Evolutionary conservation across 1,284 basidiomycete genomes (phyloP).

Genomic region (Cryptococcus amylolentus): DNA sequence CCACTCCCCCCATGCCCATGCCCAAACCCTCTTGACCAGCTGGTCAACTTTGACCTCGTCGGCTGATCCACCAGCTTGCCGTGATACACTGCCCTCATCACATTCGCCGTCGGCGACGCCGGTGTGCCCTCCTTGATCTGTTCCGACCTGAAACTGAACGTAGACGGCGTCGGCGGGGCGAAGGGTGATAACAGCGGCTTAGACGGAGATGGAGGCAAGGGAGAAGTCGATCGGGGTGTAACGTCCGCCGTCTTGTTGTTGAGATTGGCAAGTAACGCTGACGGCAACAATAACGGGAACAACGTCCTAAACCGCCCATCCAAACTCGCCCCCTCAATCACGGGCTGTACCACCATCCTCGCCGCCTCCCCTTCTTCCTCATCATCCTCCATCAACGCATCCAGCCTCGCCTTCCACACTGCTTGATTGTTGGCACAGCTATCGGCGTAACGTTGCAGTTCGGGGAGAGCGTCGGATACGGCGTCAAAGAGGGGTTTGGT

Average conservation of each 20-base stretch:
- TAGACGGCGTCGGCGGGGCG: slow-evolving; percentile 8
- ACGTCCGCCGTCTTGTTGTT: slow-evolving; percentile 10
- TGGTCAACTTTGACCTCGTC: slow-evolving; percentile 6
- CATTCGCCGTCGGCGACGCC: slow-evolving; percentile 21
- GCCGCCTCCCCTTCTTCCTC: slow-evolving; percentile 3
- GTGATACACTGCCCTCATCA: slow-evolving; percentile 36
- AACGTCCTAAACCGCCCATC: slow-evolving; percentile 48
- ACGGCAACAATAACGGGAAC: slow-evolving; percentile 49
- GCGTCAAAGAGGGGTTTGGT: slow-evolving; percentile 76
- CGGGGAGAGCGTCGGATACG: slow-evolving; percentile 67
- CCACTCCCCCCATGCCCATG: not conserved
- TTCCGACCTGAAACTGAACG: not conserved
- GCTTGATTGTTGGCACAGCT: slow-evolving; percentile 64
- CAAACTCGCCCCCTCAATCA: slow-evolving; percentile 26
- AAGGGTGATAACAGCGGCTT: not conserved
- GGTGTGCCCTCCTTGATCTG: not conserved
- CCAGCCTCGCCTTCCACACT: slow-evolving; percentile 61
- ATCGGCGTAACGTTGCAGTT: slow-evolving; percentile 61
- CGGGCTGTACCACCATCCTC: slow-evolving; percentile 24
- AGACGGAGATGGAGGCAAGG: not conserved
- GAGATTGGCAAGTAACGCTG: slow-evolving; percentile 22
- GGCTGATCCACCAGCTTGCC: slow-evolving; percentile 24
- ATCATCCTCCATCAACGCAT: slow-evolving; percentile 44
- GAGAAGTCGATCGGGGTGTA: not conserved
- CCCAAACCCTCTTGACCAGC: slow-evolving; percentile 11